Evolutionary conservation across 2,329 filamentous ascomycete genomes (phyloP).

Genomic region (Dothistroma septosporum): DNA sequence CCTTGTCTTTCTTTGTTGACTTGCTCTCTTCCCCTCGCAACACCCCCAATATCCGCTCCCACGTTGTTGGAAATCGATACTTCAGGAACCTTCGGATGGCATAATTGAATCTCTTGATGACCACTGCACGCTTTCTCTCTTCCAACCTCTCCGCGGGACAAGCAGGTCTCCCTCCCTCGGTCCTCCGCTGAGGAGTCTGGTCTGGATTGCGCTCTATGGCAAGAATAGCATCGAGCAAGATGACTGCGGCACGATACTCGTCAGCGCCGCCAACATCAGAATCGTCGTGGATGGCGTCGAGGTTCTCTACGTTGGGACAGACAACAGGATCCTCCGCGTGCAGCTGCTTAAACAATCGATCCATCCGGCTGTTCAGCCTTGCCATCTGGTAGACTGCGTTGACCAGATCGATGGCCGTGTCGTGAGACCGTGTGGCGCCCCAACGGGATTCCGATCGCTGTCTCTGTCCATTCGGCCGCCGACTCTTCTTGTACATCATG

Average conservation of each 20-base stretch:
- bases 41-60: neutral
- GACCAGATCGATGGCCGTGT: neutral
- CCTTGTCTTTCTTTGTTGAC: neutral
- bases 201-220: neutral
- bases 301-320: neutral
- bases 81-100: neutral
- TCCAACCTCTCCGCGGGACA: neutral
- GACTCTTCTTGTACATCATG: neutral
- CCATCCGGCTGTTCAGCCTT: constrained; percentile 4
- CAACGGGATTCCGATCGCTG: neutral
- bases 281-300: neutral
- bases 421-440: neutral
- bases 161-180: neutral
- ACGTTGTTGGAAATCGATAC: neutral
- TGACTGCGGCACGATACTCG: neutral
- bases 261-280: neutral
- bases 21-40: neutral
- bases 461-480: neutral
- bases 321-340: neutral
- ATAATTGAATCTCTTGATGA: neutral
- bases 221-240: neutral
- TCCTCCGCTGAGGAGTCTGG: neutral
- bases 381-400: neutral
- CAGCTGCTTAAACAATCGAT: neutral
- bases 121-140: neutral